Base-by-base conservation (phyloP, 2,329 filamentous ascomycete genomes). In the Penicillium hesseltinei region DNA sequence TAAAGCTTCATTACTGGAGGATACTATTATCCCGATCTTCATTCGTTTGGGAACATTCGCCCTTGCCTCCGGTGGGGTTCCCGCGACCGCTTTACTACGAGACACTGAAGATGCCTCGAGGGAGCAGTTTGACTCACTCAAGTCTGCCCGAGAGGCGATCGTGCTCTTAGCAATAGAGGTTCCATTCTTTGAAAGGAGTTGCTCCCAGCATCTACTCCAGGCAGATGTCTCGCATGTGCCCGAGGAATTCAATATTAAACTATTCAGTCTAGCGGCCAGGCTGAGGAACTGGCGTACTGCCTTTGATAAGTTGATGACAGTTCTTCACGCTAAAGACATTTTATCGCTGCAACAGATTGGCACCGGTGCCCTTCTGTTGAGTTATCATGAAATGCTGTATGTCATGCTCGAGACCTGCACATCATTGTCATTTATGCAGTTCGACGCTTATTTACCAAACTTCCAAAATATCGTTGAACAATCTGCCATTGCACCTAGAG, bases 1-100 rank as follows among this genome's bases (percentile, higher is more conserved):
- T 4, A 53, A 66, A 13, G 33, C 57, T 13, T 46, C 54, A 8
- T 50, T 68, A 21, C 36, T 72, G 2, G 59, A 69, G 9, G 59
- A 65, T 27, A 69, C 61, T 7, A 69, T 73, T 17, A 56, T 70
- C 10, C 70, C 70, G 0, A 61, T 71, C 4, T 71, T 73, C 19
- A 48, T 69, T n/a, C 69, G 67, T 15, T 50, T 73, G 11, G 69
- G 66, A 10, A 51, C 66, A 19, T 51, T 70, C 5, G 58, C 63
- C 35, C 55, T 66, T 21, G 57, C 56, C 3, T 50, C 56, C 13
- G 57, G 63, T 23, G 51, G 50, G 4, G 40, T 49, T 23, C 62
- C 62, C 25, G 55, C 62, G 33, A 50, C 33, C 7, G 52, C 44
- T 21, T 58, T 66, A 33, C 27, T 62, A 19, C 48, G 19, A 31